Base-by-base conservation (phyloP, 129 eudicot species). In the Gnaphalium uliginosum region DNA sequence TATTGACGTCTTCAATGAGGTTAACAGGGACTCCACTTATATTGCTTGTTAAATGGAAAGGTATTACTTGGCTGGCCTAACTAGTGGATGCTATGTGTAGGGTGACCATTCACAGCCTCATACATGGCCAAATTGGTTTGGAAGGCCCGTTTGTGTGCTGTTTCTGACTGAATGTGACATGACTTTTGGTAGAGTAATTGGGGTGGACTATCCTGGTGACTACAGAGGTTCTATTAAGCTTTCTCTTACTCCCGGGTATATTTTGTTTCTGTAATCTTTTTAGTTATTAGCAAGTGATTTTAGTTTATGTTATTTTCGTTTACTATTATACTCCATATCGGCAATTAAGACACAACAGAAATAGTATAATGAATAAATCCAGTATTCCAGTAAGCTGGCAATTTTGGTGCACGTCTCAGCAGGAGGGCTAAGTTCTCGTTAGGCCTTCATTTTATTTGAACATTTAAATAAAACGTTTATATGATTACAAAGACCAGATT, bases 31-130 rank as follows among this genome's bases (percentile, higher is more conserved):
- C 19, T 33, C 35, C 54, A 26, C 15, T 51, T 68, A 29, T 84
- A 6, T 1, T 11, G 43, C 23, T 74, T 64, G 15, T 8, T 58
- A 32, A 51, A n/a, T 75, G 51, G 41, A 54, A 66, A 24, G 39
- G 58, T 73, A 39, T 11, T 30, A 46, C 48, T 32, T 39, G 41
- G 70, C 41, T 58, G 71, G 18, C 24, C 79, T 74, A 73, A 80
- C 71, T 74, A 54, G 64, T 67, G 74, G 33, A 27, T 68, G 51
- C 32, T 69, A 17, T 71, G 50, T 73, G 67, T 72, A 91, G 94
- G 95, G 95, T 76, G 92, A 91, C 71, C 83, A 86, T 74, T 91
- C 92, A 1, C 94, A 86, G 79, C 95, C 97, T 79, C 82, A 79
- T 53, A 74, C 71, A 70, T 91, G 94, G 94, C 87, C 94, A 18